Conservation (phyloP, 768 basidiomycete genomes). For the Candolleomyces eurysporus region DNA sequence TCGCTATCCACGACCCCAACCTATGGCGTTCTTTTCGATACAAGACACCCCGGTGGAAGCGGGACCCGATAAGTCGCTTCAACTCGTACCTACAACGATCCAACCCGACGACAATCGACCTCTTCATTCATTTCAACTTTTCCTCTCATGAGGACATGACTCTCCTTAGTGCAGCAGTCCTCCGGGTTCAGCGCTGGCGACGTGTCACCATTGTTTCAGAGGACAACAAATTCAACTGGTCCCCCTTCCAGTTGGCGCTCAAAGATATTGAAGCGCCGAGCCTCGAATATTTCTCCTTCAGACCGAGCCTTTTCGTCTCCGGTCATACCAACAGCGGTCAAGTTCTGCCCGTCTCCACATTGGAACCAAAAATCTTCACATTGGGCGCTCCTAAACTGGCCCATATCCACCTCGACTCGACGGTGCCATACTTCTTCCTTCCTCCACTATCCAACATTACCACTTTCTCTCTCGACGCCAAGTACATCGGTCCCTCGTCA, state of each 20-base stretch:
- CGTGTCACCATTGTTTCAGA: constrained; percentile 5
- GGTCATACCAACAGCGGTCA: constrained; percentile 2
- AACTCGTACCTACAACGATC: constrained; percentile 1
- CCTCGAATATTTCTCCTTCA: constrained; percentile 8
- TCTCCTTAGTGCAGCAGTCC: not conserved
- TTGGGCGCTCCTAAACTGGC: constrained; percentile 6
- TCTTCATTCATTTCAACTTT: constrained; percentile 5
- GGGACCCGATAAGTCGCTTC: constrained; percentile 5
- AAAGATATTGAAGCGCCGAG: not conserved
- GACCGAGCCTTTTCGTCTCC: constrained; percentile 6
- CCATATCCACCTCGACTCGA: constrained; percentile 7
- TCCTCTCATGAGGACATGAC: constrained; percentile 7
- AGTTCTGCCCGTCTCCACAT: not conserved
- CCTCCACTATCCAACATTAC: constrained; percentile 6
- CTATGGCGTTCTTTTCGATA: constrained; percentile 23
- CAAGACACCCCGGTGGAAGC: constrained; percentile 9
- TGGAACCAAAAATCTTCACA: constrained; percentile 6
- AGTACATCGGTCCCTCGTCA: constrained; percentile 5
- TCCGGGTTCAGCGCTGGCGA: constrained; percentile 7
- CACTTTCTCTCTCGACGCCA: constrained; percentile 8
- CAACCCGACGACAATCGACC: constrained; percentile 1
- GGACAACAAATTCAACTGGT: constrained; percentile 11
- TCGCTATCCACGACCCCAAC: constrained; percentile 22
- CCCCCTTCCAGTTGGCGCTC: not conserved
- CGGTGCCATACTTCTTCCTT: constrained; percentile 10